Evolutionary conservation across 306 rosid genomes (phyloP), one percentile per base, ranked within the genome.

Genomic region (Castanospermum australe): DNA sequence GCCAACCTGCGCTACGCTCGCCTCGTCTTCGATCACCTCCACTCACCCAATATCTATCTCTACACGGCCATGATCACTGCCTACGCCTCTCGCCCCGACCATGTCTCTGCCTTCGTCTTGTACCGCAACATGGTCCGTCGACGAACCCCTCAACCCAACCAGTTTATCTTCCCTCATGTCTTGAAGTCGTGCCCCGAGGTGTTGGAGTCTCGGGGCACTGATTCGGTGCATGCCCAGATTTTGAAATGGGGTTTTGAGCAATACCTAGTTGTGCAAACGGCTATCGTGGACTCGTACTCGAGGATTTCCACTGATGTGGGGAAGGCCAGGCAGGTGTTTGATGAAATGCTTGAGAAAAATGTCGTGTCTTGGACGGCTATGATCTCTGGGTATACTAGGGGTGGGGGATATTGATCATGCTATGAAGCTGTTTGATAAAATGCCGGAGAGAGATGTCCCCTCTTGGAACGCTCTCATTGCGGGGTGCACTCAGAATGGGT

Each of bases 391-490:
- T 84, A 81, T 73, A 75, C 85, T 30, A 89, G 93, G 70, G 52
- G 70, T 70, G 98, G 97, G 97, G 73, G 84, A 93, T 25, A 82
- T 90, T 35, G 85, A 71, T 0, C 70, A 50, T 60, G 98, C 94
- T 6, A 6, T 91, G 30, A 71, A 32, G 18, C 39, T 91, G 90
- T 93, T 91, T 47, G 91, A 79, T 30, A 59, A 81, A 45, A 91
- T 93, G 93, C 86, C 87, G 0, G 91, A 88, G 14, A 83, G 91
- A 35, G 94, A 91, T 56, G 87, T 91, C 24, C 92, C 97, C 0
- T 85, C 90, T 67, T 93, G 97, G 98, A 93, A 91, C 66, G 92
- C 98, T 5, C 60, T 90, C 3, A 91, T 93, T 75, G 81, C 92
- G 0, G 97, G 98, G 21, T 90, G 89, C 67, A 83, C 94, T 35